Base-by-base conservation (phyloP, 2,329 filamentous ascomycete species). In the Rachicladosporium sp. region DNA sequence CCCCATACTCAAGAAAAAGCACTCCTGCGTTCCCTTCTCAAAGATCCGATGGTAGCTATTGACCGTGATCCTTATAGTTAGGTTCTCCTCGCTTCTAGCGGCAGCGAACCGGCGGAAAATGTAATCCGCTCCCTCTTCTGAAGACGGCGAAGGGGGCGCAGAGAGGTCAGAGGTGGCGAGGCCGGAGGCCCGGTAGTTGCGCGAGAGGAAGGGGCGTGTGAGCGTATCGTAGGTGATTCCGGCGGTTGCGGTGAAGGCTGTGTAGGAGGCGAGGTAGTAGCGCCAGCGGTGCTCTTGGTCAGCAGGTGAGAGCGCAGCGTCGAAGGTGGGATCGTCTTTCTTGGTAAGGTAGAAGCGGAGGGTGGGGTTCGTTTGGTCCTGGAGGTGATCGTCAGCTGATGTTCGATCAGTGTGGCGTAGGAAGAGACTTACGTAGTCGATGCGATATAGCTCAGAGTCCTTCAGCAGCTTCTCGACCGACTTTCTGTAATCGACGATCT, bases 191-290 rank as follows among this genome's bases (percentile, higher is more conserved):
- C 58, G 59, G 37, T 65, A 57, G 47, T 62, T 66, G 34, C 53
- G 50, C 6, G 47, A 40, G 11, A 68, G 55, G 43, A 65, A 61
- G 0, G 66, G 64, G 7, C 58, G 52, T 21, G 51, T 47, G n/a
- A 68, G 40, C 10, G 36, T 34, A 11, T 32, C 39, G 10, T 42
- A 39, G 10, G 52, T 47, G 19, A 69, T 55, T 33, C 62, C 60
- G 38, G 66, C 70, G 0, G 91, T 98, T 2, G 85, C 83, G 54
- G 94, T 86, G 15, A 88, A 74, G 46, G 86, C 84, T 49, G 86
- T 83, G 61, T 83, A 96, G 0, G 88, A 87, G 11, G 89, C 88
- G 42, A 94, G 85, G 58, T 98, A 98, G 65, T 93, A 93, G 52
- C 89, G 84, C 91, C 91, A 98, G 31, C 78, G 67, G 46, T 71